phyloP scores from a whole-genome alignment of 2,329 filamentous ascomycete species.

The Catunica adiposa region DNA sequence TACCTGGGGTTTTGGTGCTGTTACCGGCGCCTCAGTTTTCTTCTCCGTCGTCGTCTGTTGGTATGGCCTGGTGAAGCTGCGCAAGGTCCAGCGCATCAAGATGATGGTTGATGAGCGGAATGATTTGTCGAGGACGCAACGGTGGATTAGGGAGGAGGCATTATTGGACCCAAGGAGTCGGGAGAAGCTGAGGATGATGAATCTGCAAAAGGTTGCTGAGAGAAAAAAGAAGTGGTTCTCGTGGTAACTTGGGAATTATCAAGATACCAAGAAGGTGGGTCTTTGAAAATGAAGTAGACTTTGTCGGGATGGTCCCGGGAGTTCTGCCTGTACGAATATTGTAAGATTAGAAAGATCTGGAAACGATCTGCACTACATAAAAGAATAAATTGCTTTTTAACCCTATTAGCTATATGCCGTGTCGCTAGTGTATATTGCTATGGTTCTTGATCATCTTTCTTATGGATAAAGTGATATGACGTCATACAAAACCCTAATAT shows the following conservation, averaged over 20 bases:
- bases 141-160: conserved; percentile 32
- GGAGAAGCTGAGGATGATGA: conserved; percentile 36
- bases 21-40: conserved; percentile 53
- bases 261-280: too few relatives aligned
- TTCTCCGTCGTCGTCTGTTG: conserved; percentile 64
- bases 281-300: too few relatives aligned
- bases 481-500: neutral
- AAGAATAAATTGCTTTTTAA: too few relatives aligned
- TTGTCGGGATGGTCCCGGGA: too few relatives aligned
- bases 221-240: conserved; percentile 21
- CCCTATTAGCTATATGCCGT: too few relatives aligned
- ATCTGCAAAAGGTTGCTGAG: conserved; percentile 29
- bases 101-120: conserved; percentile 46
- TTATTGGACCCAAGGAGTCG: conserved; percentile 37
- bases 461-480: neutral
- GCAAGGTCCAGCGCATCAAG: conserved; percentile 71
- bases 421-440: too few relatives aligned
- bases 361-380: neutral
- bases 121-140: conserved; percentile 23
- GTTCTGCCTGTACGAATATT: conserved; percentile 9
- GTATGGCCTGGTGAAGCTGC: conserved; percentile 70
- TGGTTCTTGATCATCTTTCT: too few relatives aligned
- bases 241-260: conserved; percentile 5
- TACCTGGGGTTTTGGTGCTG: conserved; percentile 63
- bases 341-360: conserved; percentile 1